These are phyloP conservation scores for Zasmidium cellare DNA, from an alignment of 2,329 filamentous ascomycete species.

Conservation along the genomic window DNA sequence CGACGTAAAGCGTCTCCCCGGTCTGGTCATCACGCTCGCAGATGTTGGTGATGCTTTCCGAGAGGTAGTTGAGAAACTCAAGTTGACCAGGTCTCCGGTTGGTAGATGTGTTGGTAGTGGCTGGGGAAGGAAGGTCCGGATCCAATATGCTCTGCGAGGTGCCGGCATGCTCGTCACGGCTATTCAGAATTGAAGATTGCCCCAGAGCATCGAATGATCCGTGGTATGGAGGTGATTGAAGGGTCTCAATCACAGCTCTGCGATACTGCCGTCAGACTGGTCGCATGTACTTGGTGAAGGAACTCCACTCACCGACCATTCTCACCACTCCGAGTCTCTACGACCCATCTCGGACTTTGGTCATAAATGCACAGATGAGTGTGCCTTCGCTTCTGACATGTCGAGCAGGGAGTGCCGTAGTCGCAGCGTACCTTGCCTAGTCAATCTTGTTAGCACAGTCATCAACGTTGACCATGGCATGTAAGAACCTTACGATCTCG, in stretches of 20 bases:
- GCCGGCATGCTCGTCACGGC: background rate
- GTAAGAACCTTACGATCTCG: background rate
- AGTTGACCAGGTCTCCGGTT: background rate
- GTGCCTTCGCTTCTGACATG: conserved; percentile 7
- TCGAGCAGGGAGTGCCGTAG: conserved; percentile 7
- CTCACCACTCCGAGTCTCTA: background rate
- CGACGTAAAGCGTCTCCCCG: conserved; percentile 9
- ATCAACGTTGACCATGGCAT: background rate
- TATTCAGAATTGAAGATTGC: background rate
- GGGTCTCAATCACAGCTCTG: background rate
- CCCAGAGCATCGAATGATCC: background rate
- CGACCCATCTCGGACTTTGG: conserved; percentile 1
- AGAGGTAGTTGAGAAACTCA: background rate
- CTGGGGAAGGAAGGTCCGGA: background rate
- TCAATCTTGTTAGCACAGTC: background rate
- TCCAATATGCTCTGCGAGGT: background rate
- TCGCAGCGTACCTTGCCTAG: conserved; percentile 8
- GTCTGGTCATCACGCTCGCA: conserved; percentile 5
- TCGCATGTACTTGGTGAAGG: background rate
- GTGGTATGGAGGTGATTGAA: background rate
- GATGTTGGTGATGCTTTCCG: background rate
- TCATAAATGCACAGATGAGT: conserved; percentile 10
- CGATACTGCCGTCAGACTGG: background rate
- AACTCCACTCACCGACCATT: background rate
- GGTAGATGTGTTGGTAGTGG: background rate